Conservation (phyloP, 495 filamentous ascomycete species). For the Penicillium taxi region DNA sequence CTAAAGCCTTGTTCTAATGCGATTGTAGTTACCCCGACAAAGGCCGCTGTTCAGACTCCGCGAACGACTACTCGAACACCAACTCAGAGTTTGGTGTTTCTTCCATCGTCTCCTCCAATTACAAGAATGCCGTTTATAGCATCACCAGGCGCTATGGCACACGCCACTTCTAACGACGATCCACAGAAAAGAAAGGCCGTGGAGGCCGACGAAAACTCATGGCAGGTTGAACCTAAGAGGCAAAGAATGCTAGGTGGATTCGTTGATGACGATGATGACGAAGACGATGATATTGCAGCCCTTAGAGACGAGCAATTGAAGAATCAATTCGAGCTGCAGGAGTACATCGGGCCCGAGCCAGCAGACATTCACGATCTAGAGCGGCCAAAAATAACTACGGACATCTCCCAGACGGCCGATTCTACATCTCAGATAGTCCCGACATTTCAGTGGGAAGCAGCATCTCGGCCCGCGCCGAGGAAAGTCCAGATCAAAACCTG, state of each 20-base stretch:
- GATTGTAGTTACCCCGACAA: constrained; percentile 36
- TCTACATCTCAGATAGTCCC: not conserved
- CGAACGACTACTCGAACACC: constrained; percentile 13
- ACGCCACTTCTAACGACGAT: constrained; percentile 14
- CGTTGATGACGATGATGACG: constrained; percentile 39
- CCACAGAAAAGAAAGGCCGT: constrained; percentile 41
- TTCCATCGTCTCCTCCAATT: constrained; percentile 29
- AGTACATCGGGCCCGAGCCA: constrained; percentile 18
- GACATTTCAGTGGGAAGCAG: constrained; percentile 5
- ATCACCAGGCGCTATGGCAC: constrained; percentile 35
- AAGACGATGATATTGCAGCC: constrained; percentile 29
- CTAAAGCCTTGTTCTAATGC: constrained; percentile 1
- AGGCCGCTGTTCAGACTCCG: constrained; percentile 20
- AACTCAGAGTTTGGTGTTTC: constrained; percentile 8
- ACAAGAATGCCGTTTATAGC: constrained; percentile 55
- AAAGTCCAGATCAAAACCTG: constrained; percentile 53
- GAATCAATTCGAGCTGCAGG: constrained; percentile 30
- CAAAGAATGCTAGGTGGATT: constrained; percentile 42
- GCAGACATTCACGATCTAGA: constrained; percentile 3
- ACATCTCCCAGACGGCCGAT: constrained; percentile 1
- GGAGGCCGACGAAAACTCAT: constrained; percentile 26
- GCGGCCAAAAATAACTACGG: constrained; percentile 4
- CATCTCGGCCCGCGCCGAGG: constrained; percentile 13
- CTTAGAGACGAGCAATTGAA: constrained; percentile 30
- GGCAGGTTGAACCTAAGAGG: constrained; percentile 31